Conservation (phyloP, 192 early-diverging fungal species). For the Podila epicladia region DNA sequence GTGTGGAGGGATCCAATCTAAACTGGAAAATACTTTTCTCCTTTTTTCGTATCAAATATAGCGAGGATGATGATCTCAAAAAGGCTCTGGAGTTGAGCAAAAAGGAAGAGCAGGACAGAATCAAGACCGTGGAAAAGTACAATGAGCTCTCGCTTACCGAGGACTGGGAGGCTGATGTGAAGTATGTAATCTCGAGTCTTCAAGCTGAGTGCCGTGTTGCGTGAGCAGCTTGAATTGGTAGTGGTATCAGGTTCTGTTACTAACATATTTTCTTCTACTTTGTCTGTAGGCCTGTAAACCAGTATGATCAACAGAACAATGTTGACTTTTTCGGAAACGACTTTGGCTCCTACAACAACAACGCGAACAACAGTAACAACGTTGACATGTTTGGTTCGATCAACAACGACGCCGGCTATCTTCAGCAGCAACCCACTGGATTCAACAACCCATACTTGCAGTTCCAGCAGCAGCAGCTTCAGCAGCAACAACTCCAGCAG, state of each 20-base stretch:
- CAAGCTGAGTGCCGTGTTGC: too few species aligned
- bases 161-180: conserved; percentile 40
- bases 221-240: too few species aligned
- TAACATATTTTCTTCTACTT: neutral
- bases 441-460: conserved; percentile 44
- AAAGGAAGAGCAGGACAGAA: conserved; percentile 54
- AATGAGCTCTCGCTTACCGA: conserved; percentile 49
- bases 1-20: too few species aligned
- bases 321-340: conserved; percentile 47
- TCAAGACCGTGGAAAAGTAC: conserved; percentile 47
- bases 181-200: conserved; percentile 7
- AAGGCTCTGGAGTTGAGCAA: conserved; percentile 56
- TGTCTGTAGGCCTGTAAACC: conserved; percentile 16
- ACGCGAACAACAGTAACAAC: conserved; percentile 39
- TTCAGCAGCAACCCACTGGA: conserved; percentile 39
- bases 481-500: conserved; percentile 43
- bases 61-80: conserved; percentile 54
- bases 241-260: neutral
- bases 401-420: conserved; percentile 7
- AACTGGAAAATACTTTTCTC: neutral
- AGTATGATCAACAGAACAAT: conserved; percentile 42
- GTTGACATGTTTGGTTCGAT: conserved; percentile 34
- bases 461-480: conserved; percentile 50
- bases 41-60: neutral
- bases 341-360: conserved; percentile 48